A percentile compares a stretch with the other conserved stretches of the same genome.
These are phyloP conservation scores for Trypanosomatidae sp. DNA, from an alignment of 208 protist genomes.

Conservation along the genomic window DNA sequence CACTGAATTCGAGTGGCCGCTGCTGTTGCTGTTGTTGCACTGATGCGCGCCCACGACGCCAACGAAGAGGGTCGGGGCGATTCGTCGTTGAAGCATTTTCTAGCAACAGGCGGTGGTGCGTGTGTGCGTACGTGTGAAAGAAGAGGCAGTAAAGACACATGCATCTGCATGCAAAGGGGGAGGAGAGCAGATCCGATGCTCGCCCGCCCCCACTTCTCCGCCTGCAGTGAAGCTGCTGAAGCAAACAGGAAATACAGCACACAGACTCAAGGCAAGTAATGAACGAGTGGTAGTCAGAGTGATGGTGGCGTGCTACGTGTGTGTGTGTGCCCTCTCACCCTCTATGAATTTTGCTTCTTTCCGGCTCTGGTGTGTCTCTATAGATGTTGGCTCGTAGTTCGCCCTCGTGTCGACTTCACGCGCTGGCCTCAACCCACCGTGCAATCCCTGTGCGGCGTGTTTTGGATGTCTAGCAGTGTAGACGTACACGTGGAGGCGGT, in stretches of 20 bases:
- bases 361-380: not conserved
- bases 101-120: not conserved
- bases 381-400: not conserved
- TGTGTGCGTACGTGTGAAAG: not conserved
- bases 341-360: not conserved
- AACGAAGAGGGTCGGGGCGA: not conserved
- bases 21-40: not conserved
- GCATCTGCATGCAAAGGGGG: not conserved
- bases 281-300: not conserved
- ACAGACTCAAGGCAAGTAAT: not conserved
- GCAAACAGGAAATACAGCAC: not conserved
- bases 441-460: not conserved
- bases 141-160: not conserved
- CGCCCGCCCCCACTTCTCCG: not conserved
- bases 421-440: not conserved
- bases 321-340: not conserved
- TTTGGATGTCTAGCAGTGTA: not conserved
- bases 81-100: conserved; percentile 4
- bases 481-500: not conserved
- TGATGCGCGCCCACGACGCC: not conserved
- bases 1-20: not conserved
- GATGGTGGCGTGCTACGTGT: not conserved
- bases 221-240: not conserved
- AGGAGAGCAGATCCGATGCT: not conserved
- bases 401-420: not conserved